These are phyloP conservation scores for Samsoniella hepiali DNA, from an alignment of 2,329 filamentous ascomycete genomes.

Conservation along the genomic window DNA sequence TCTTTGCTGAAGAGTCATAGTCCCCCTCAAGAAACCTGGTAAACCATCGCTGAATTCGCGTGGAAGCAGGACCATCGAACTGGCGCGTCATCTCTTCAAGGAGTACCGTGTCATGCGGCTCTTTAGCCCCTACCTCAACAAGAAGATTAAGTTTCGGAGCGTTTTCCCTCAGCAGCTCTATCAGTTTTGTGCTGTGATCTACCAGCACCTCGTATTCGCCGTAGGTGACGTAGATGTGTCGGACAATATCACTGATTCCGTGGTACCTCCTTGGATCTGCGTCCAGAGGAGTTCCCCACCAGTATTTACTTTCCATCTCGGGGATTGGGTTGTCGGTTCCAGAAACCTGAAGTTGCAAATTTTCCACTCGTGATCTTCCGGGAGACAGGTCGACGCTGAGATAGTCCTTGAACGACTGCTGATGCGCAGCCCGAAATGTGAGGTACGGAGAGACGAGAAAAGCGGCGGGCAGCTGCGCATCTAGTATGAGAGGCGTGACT, in stretches of 20 bases:
- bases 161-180: constrained; percentile 8
- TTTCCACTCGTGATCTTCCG: background rate
- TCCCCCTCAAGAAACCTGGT: background rate
- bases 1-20: background rate
- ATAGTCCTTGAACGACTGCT: constrained; percentile 14
- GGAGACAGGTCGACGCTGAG: background rate
- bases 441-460: constrained; percentile 31
- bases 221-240: background rate
- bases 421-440: constrained; percentile 18
- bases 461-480: constrained; percentile 25
- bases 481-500: constrained; percentile 21
- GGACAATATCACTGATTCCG: constrained; percentile 10
- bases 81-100: constrained; percentile 13
- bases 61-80: background rate
- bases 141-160: constrained; percentile 13
- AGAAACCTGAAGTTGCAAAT: constrained; percentile 19
- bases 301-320: background rate
- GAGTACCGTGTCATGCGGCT: constrained; percentile 16
- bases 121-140: background rate
- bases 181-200: background rate
- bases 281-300: constrained; percentile 5
- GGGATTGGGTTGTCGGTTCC: constrained; percentile 19
- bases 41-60: background rate
- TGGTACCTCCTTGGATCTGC: constrained; percentile 9
- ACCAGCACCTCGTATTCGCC: constrained; percentile 13